Evolutionary conservation across 176 grass and related monocot genomes (phyloP), one percentile per base, ranked within the genome.

Genomic region (Aegilops tauschii): DNA sequence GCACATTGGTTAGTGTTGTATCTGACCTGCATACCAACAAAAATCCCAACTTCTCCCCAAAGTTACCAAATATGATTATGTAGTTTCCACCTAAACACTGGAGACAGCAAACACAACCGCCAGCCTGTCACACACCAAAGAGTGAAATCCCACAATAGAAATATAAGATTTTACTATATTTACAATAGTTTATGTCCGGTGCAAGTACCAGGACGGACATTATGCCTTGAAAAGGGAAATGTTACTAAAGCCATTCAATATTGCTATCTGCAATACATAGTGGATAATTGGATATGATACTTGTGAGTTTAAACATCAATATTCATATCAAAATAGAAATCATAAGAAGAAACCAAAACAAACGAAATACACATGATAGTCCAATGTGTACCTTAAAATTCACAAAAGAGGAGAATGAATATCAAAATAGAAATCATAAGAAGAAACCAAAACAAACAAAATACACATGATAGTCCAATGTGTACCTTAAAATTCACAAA

Each of bases 401-500:
- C 80, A 90, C 93, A 44, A 90, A 87, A 82, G 86, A 84, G 47
- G 96, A 95, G 74, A 84, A 94, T 65, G 96, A 92, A 78, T 9
- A 3, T 86, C 54, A 86, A 69, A 67, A 28, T 20, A 64, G 35
- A 59, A 49, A 39, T 70, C 3, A 76, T 28, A 77, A 89, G 20
- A 14, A 34, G n/a, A 85, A 63, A 36, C 5, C 13, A 36, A 50
- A 65, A 64, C 59, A 74, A 34, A 37, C 21, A 87, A 36, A 86
- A 77, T 61, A 69, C 20, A 77, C 25, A 79, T 74, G 25, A 12
- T 76, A 80, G 32, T 52, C 70, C 54, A 84, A 39, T 49, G 50
- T 61, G 63, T 83, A 95, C 96, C 86, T 98, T 83, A 83, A 95
- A 89, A 76, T 90, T 95, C 80, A 90, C 93, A 45, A 90, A 87